phyloP scores from a whole-genome alignment of 1,284 basidiomycete species.

The Porogramme epimiltina region DNA sequence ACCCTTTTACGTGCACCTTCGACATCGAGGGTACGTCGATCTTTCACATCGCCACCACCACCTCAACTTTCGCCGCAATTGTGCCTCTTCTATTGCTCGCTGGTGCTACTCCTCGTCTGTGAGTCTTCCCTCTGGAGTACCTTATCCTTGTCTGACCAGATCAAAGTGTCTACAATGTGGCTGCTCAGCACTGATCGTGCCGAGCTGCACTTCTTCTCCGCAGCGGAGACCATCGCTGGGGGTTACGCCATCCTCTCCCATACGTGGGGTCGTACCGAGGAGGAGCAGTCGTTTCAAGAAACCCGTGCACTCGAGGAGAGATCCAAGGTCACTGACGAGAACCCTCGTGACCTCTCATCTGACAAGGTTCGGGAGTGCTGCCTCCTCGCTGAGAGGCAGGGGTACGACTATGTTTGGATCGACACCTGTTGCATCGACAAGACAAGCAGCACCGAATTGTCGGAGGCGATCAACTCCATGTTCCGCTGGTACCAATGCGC shows the following conservation, averaged over 20 bases:
- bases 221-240: background rate
- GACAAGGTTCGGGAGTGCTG: background rate
- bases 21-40: no score
- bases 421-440: conserved; percentile 10
- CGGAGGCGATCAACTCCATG: conserved; percentile 9
- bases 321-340: background rate
- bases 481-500: background rate
- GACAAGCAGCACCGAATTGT: conserved; percentile 5
- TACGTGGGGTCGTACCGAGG: background rate
- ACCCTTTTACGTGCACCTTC: no score
- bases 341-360: background rate
- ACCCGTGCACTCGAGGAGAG: background rate
- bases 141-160: no score
- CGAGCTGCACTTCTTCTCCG: background rate
- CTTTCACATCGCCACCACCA: no score
- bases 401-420: conserved; percentile 3
- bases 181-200: background rate
- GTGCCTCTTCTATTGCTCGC: no score
- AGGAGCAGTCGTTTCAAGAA: conserved; percentile 51
- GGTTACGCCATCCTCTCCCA: background rate
- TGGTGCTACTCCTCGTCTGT: no score
- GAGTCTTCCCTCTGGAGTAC: no score
- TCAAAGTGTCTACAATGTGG: background rate
- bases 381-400: conserved; percentile 3
- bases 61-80: no score